Percentiles rank a stretch among this genome's conserved stretches.
Evolutionary conservation across 257 asterid species (phyloP).

Genomic region (Ocimum tenuiflorum): DNA sequence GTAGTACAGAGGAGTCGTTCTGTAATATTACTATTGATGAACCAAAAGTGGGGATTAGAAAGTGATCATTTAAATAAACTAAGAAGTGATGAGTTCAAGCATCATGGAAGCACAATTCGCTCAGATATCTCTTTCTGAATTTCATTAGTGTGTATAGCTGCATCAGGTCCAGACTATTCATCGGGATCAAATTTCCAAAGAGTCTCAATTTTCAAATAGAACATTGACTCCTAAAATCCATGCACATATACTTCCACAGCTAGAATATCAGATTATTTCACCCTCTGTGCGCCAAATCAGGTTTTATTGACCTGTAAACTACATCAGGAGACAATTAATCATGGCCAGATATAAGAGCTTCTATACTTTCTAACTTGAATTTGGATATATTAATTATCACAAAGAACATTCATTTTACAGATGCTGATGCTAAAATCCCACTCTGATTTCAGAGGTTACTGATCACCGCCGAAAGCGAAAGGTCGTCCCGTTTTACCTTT

Average conservation of each 20-base stretch:
- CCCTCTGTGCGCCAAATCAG: neutral
- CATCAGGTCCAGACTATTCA: neutral
- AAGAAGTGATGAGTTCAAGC: neutral
- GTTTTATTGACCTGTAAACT: neutral
- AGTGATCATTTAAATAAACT: neutral
- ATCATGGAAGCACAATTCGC: slow-evolving; percentile 2
- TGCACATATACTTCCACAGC: neutral
- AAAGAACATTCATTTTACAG: slow-evolving; percentile 2
- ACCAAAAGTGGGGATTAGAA: neutral
- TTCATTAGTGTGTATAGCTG: neutral
- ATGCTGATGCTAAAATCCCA: slow-evolving; percentile 9
- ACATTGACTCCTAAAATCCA: slow-evolving; percentile 7
- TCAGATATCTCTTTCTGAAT: neutral
- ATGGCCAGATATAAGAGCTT: neutral
- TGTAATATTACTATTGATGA: neutral
- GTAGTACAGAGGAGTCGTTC: neutral
- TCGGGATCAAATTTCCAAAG: neutral
- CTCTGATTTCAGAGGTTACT: neutral
- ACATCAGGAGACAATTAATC: neutral
- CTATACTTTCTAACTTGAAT: slow-evolving; percentile 9
- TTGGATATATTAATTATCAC: neutral
- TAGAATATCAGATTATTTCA: neutral
- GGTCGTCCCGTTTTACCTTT: slow-evolving; percentile 40
- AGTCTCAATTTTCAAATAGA: neutral
- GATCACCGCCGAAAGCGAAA: neutral